phyloP scores from a whole-genome alignment of 192 early-diverging fungal species.

The Rhizophagus clarus region DNA sequence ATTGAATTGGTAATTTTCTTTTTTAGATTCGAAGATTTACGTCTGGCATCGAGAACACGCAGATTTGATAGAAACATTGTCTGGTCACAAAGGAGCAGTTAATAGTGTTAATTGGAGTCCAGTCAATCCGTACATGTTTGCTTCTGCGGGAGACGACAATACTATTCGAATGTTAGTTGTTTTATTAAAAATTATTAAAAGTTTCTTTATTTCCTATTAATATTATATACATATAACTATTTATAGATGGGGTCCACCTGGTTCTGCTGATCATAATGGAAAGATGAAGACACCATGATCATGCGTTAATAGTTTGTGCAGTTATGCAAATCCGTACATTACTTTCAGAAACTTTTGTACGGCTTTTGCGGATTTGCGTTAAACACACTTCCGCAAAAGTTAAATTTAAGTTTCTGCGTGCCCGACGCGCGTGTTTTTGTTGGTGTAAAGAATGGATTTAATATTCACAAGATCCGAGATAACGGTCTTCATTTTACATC shows the following conservation, averaged over 20 bases:
- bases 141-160: constrained; percentile 79
- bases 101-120: constrained; percentile 80
- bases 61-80: constrained; percentile 65
- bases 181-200: neutral
- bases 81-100: constrained; percentile 68
- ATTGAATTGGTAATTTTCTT: neutral
- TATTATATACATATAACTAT: neutral
- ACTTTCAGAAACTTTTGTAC: neutral
- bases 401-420: neutral
- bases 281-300: constrained; percentile 30
- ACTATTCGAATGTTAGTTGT: constrained; percentile 75
- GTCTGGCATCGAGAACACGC: constrained; percentile 81
- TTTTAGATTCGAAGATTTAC: constrained; percentile 68
- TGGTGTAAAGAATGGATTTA: neutral
- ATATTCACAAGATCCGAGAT: neutral
- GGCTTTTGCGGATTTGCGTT: neutral
- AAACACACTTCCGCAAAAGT: neutral
- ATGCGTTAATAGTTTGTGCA: neutral
- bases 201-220: neutral
- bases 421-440: neutral
- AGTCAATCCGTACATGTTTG: constrained; percentile 66
- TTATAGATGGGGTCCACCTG: constrained; percentile 28
- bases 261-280: constrained; percentile 25
- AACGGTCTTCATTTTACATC: neutral
- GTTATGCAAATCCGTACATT: neutral